These are phyloP conservation scores for Fusarium sp. DNA, from an alignment of 2,329 filamentous ascomycete species.

Conservation along the genomic window DNA sequence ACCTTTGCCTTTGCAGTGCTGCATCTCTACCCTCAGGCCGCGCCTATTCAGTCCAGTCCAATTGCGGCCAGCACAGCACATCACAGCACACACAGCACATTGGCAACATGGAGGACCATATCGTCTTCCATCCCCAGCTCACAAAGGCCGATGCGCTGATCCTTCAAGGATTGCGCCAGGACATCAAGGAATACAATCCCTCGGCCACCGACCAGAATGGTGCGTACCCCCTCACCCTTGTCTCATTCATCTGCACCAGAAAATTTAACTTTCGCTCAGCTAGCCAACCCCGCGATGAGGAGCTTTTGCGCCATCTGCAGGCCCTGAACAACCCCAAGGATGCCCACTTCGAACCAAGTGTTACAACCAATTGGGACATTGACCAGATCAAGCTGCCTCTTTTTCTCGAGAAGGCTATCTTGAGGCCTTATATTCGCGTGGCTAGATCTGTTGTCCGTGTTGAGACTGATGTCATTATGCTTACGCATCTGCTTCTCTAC, in stretches of 20 bases:
- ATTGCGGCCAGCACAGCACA: background rate
- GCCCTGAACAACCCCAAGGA: constrained; percentile 36
- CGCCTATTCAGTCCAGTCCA: background rate
- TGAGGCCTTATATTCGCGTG: constrained; percentile 71
- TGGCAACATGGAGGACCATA: constrained; percentile 20
- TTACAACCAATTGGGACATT: constrained; percentile 28
- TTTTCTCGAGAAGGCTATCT: constrained; percentile 50
- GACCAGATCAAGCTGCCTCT: constrained; percentile 35
- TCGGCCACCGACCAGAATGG: constrained; percentile 8
- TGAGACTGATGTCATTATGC: constrained; percentile 80
- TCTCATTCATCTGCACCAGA: background rate
- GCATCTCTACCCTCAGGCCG: no score
- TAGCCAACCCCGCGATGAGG: constrained; percentile 24
- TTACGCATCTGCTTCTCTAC: constrained; percentile 82
- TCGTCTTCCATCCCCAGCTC: constrained; percentile 33
- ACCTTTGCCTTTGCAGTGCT: no score
- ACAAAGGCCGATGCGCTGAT: constrained; percentile 35
- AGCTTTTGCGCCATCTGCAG: constrained; percentile 30
- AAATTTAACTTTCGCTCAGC: background rate
- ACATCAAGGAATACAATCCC: constrained; percentile 23
- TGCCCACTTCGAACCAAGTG: constrained; percentile 34
- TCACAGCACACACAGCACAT: no score
- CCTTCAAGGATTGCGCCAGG: constrained; percentile 29
- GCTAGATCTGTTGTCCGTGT: constrained; percentile 71
- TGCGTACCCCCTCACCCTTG: constrained; percentile 4